Evolutionary conservation across 2,329 filamentous ascomycete species (phyloP).

Genomic region (Penicillium fuscoglaucum): DNA sequence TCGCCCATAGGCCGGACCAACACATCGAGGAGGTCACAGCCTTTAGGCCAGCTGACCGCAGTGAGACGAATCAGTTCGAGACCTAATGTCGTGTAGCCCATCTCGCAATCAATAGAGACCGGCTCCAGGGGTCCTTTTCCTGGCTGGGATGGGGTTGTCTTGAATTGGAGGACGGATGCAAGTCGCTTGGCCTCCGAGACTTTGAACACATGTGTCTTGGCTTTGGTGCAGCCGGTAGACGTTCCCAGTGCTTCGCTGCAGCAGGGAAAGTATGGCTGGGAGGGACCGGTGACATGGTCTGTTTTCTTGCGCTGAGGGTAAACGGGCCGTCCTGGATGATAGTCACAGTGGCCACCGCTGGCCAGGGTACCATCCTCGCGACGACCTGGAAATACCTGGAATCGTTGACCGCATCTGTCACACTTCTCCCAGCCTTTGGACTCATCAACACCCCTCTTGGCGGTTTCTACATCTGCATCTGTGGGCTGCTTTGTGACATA

Average conservation of each 20-base stretch:
- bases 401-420: constrained; percentile 80
- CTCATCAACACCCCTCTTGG: constrained; percentile 63
- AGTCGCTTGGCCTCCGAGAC: constrained; percentile 72
- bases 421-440: constrained; percentile 82
- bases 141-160: constrained; percentile 62
- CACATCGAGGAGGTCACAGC: constrained; percentile 74
- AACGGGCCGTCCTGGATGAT: constrained; percentile 75
- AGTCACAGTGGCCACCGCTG: constrained; percentile 73
- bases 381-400: constrained; percentile 88
- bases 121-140: constrained; percentile 40
- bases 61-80: constrained; percentile 89
- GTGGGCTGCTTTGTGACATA: constrained; percentile 73
- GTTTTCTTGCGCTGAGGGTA: constrained; percentile 56
- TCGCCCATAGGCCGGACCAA: constrained; percentile 82
- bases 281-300: constrained; percentile 57
- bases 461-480: constrained; percentile 64
- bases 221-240: constrained; percentile 70
- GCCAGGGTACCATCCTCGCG: constrained; percentile 73
- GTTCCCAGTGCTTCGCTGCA: constrained; percentile 75
- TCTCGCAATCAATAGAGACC: constrained; percentile 92
- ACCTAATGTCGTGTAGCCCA: constrained; percentile 89
- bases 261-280: constrained; percentile 69
- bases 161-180: constrained; percentile 76
- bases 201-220: constrained; percentile 82
- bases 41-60: constrained; percentile 80